Evolutionary conservation across 2,329 filamentous ascomycete species (phyloP).

Genomic region (Colletotrichum navitas): DNA sequence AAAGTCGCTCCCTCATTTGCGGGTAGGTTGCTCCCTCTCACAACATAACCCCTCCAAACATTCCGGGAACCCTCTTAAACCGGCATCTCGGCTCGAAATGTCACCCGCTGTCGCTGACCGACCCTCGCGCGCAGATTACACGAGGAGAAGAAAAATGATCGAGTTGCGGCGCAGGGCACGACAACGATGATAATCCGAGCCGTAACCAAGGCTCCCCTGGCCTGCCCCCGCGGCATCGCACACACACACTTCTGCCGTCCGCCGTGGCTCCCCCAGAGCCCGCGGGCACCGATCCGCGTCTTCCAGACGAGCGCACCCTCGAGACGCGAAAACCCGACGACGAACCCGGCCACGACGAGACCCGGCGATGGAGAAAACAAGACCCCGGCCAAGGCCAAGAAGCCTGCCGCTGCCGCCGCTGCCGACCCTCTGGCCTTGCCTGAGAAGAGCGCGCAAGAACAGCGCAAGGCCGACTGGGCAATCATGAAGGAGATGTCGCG

Average conservation of each 20-base stretch:
- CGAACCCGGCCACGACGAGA: constrained; percentile 15
- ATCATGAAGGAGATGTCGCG: constrained; percentile 98
- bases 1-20: neutral
- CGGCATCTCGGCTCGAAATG: constrained; percentile 6
- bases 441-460: constrained; percentile 82
- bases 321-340: constrained; percentile 29
- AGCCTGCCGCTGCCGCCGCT: constrained; percentile 30
- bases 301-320: constrained; percentile 41
- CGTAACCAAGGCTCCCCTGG: constrained; percentile 38
- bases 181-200: constrained; percentile 42
- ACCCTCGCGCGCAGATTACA: constrained; percentile 3
- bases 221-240: constrained; percentile 34
- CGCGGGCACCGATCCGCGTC: constrained; percentile 36
- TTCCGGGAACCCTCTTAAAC: neutral
- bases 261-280: constrained; percentile 41
- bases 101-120: constrained; percentile 15
- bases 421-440: constrained; percentile 72
- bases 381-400: constrained; percentile 29
- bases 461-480: constrained; percentile 96
- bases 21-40: constrained; percentile 14
- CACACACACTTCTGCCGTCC: constrained; percentile 26
- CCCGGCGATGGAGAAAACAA: constrained; percentile 1
- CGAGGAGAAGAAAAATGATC: constrained; percentile 30
- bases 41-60: neutral
- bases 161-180: constrained; percentile 36